These are phyloP conservation scores for Phytophthora pini DNA, from an alignment of 352 stramenopile genomes.

Conservation along the genomic window DNA sequence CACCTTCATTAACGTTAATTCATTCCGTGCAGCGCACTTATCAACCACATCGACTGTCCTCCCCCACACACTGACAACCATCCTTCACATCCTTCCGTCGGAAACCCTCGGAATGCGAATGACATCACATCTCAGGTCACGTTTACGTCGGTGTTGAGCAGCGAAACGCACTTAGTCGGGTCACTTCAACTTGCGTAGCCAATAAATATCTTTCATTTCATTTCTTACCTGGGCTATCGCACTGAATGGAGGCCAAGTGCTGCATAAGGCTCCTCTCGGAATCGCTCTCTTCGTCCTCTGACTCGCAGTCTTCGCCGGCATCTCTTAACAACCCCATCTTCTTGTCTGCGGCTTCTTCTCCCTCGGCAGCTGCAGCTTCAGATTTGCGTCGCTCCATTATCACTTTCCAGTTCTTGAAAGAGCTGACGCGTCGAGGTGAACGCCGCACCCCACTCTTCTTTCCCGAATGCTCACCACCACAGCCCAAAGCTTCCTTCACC, in stretches of 20 bases:
- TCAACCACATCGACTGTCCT: neutral
- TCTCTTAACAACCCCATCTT: slow-evolving; percentile 2
- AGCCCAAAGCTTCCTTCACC: slow-evolving; percentile 1
- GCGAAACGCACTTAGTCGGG: slow-evolving; percentile 25
- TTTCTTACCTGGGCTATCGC: slow-evolving; percentile 19
- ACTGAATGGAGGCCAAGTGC: slow-evolving; percentile 61
- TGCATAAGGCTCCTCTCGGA: slow-evolving; percentile 40
- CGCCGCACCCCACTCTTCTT: slow-evolving; percentile 26
- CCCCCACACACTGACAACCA: slow-evolving; percentile 3
- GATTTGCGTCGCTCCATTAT: slow-evolving; percentile 9
- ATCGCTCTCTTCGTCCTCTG: slow-evolving; percentile 35
- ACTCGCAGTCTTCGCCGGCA: slow-evolving; percentile 36
- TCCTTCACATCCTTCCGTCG: neutral
- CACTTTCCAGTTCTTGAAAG: slow-evolving; percentile 14
- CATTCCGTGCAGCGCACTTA: slow-evolving; percentile 28
- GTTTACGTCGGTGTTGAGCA: slow-evolving; percentile 12
- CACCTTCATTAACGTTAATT: slow-evolving; percentile 35
- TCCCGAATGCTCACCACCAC: neutral
- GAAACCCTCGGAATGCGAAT: neutral
- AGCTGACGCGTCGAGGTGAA: slow-evolving; percentile 14
- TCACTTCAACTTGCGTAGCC: slow-evolving; percentile 12
- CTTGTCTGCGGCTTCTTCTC: neutral
- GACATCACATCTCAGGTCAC: neutral
- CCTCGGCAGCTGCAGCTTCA: neutral
- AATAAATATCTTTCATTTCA: slow-evolving; percentile 8